Evolutionary conservation across 1,284 basidiomycete species (phyloP).

Genomic region (Chalciporus piperatoides): DNA sequence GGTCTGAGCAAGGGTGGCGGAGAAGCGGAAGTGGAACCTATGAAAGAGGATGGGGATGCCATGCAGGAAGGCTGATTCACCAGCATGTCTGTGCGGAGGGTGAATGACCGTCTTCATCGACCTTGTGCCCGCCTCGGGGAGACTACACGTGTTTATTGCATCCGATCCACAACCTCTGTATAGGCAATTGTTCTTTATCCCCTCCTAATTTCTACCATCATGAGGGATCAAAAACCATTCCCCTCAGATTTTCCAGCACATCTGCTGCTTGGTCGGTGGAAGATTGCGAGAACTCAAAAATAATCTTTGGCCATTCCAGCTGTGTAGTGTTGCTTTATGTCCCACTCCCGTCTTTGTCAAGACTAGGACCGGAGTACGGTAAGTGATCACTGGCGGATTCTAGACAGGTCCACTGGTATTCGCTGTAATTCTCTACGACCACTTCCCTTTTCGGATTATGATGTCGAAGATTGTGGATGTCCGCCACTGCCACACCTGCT

Average conservation of each 20-base stretch:
- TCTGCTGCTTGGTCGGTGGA: not conserved
- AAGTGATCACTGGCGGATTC: too few relatives aligned
- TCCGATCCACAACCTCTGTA: not conserved
- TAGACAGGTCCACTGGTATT: too few relatives aligned
- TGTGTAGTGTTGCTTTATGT: not conserved
- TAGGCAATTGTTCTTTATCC: too few relatives aligned
- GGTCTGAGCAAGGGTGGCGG: conserved; percentile 24
- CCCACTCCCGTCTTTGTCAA: not conserved
- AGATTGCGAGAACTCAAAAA: too few relatives aligned
- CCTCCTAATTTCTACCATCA: not conserved
- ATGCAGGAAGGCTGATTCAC: conserved; percentile 31
- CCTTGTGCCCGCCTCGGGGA: too few relatives aligned
- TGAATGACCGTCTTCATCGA: too few relatives aligned
- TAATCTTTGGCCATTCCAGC: too few relatives aligned
- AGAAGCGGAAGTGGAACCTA: conserved; percentile 1
- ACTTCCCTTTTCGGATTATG: too few relatives aligned
- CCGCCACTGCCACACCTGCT: conserved; percentile 7
- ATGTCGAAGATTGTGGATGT: not conserved
- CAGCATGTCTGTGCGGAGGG: not conserved
- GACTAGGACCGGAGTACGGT: not conserved
- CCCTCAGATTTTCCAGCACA: not conserved
- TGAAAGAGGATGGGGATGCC: conserved; percentile 6
- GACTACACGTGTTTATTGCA: not conserved
- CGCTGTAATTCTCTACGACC: too few relatives aligned
- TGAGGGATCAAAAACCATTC: not conserved